Conservation (phyloP, 768 basidiomycete species). For the Auricularia sp. region DNA sequence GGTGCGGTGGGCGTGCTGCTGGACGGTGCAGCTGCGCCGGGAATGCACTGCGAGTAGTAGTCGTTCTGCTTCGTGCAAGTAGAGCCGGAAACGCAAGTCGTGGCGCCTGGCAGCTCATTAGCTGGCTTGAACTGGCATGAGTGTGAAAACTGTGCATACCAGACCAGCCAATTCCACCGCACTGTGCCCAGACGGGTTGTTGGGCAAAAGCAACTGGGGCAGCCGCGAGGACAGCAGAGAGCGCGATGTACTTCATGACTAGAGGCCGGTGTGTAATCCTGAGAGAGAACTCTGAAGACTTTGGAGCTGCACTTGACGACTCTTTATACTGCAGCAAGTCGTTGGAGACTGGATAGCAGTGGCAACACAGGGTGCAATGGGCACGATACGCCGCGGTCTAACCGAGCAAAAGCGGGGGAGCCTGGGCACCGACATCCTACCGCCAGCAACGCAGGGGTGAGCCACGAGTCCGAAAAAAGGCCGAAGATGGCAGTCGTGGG, state of each 20-base stretch:
- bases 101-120: not conserved
- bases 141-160: constrained; percentile 2
- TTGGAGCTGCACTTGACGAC: not conserved
- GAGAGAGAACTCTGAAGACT: not conserved
- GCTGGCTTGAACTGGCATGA: constrained; percentile 3
- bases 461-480: too few species aligned
- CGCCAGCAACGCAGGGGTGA: too few species aligned
- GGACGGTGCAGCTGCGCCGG: constrained; percentile 4
- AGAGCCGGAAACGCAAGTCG: constrained; percentile 9
- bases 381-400: too few species aligned
- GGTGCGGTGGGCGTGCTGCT: constrained; percentile 11
- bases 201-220: constrained; percentile 35
- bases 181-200: constrained; percentile 38
- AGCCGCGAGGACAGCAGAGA: constrained; percentile 32
- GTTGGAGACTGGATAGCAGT: too few species aligned
- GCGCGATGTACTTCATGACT: constrained; percentile 22
- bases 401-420: too few species aligned
- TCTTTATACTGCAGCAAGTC: not conserved
- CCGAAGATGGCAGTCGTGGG: too few species aligned
- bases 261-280: not conserved
- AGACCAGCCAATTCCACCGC: constrained; percentile 35
- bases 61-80: constrained; percentile 9
- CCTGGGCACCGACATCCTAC: too few species aligned
- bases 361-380: too few species aligned
- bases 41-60: constrained; percentile 12